A percentile compares a stretch with the other conserved stretches of the same genome.
phyloP scores from a whole-genome alignment of 2,329 filamentous ascomycete genomes.

The Rutstroemia sp. region DNA sequence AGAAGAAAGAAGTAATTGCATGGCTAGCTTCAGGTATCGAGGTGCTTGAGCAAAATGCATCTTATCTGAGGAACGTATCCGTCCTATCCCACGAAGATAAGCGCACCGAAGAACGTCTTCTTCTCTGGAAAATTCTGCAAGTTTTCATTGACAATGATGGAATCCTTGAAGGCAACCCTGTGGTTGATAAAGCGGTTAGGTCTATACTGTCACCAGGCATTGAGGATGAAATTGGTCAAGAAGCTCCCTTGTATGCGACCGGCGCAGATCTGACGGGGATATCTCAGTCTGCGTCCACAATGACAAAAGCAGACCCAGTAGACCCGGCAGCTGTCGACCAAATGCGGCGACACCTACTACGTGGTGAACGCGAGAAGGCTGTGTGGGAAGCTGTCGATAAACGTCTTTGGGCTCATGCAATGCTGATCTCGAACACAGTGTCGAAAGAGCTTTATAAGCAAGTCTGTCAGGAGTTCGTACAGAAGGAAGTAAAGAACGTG shows the following conservation, averaged over 20 bases:
- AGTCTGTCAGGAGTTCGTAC: slow-evolving; percentile 90
- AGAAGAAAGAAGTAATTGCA: slow-evolving; percentile 84
- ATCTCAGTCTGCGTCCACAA: slow-evolving; percentile 28
- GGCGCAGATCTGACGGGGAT: slow-evolving; percentile 34
- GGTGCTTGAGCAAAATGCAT: slow-evolving; percentile 51
- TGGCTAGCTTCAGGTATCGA: slow-evolving; percentile 80
- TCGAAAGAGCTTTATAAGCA: slow-evolving; percentile 84
- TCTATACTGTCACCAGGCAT: slow-evolving; percentile 61
- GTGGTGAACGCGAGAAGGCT: slow-evolving; percentile 81
- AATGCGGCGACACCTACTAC: slow-evolving; percentile 64
- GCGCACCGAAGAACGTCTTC: slow-evolving; percentile 66
- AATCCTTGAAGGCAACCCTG: slow-evolving; percentile 61
- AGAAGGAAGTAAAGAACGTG: slow-evolving; percentile 82
- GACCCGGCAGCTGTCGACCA: slow-evolving; percentile 64
- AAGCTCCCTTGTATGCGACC: slow-evolving; percentile 29
- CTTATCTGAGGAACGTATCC: slow-evolving; percentile 36
- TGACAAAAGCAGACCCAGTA: slow-evolving; percentile 54
- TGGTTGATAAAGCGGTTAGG: slow-evolving; percentile 68
- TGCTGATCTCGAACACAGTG: slow-evolving; percentile 74
- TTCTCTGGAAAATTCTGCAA: slow-evolving; percentile 82
- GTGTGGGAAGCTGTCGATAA: slow-evolving; percentile 92
- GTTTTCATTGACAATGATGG: slow-evolving; percentile 85
- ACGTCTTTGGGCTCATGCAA: slow-evolving; percentile 90
- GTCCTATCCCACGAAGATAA: slow-evolving; percentile 56
- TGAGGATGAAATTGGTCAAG: slow-evolving; percentile 23